These are phyloP conservation scores for Claviceps fusiformis DNA, from an alignment of 2,329 filamentous ascomycete species.

Conservation along the genomic window DNA sequence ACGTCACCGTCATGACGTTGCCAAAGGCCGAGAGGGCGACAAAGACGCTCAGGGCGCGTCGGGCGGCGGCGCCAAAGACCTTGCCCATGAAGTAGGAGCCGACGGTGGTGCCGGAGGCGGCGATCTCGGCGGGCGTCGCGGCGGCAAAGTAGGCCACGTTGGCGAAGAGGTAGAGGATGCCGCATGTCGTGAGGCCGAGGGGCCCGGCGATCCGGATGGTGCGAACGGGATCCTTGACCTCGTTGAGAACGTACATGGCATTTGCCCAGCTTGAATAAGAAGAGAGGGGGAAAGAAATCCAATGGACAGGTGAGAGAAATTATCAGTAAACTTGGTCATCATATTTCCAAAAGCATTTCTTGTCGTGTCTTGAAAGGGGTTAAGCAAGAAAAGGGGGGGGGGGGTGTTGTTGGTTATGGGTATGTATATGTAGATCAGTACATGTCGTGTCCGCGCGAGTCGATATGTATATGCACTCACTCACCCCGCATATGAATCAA, in stretches of 20 bases:
- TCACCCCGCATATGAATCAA: constrained; percentile 48
- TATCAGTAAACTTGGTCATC: too few relatives aligned
- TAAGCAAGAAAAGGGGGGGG: too few relatives aligned
- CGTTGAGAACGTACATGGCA: constrained; percentile 46
- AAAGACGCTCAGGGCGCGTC: constrained; percentile 35
- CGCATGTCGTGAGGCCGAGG: constrained; percentile 42
- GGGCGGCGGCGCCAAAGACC: constrained; percentile 43
- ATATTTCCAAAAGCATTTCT: too few relatives aligned
- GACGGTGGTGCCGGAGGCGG: constrained; percentile 44
- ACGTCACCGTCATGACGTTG: constrained; percentile 48
- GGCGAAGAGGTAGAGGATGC: constrained; percentile 47
- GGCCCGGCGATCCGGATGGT: constrained; percentile 44
- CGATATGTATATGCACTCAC: too few relatives aligned
- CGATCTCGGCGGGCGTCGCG: constrained; percentile 43
- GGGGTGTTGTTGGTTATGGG: too few relatives aligned
- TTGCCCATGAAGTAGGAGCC: constrained; percentile 48
- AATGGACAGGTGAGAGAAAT: too few relatives aligned
- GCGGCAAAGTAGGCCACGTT: constrained; percentile 55
- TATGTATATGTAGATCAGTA: too few relatives aligned
- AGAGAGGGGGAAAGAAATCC: too few relatives aligned
- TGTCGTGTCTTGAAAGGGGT: too few relatives aligned
- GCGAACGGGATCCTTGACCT: constrained; percentile 40
- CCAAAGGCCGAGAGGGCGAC: constrained; percentile 48
- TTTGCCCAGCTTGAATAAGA: constrained; percentile 31
- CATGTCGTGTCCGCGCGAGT: too few relatives aligned